Percentiles rank a stretch among this genome's conserved stretches.
Conservation (phyloP, 352 stramenopile species). For the Plasmopara halstedii region DNA sequence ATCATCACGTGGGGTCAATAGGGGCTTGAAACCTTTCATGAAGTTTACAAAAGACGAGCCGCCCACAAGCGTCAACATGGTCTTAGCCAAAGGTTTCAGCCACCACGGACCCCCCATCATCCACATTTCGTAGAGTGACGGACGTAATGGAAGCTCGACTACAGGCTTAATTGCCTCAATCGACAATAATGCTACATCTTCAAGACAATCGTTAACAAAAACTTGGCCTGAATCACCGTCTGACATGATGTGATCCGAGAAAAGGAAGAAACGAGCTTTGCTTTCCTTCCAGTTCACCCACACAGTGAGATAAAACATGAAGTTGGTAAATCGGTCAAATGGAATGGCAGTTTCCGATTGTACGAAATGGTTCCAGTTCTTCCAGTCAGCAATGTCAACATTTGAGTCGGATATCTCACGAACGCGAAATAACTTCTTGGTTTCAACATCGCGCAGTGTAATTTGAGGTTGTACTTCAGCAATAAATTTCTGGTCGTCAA, state of each 20-base stretch:
- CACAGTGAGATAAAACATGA: constrained; percentile 40
- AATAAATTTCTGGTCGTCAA: constrained; percentile 30
- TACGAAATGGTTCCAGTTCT: constrained; percentile 33
- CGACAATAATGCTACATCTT: constrained; percentile 26
- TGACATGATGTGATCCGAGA: constrained; percentile 58
- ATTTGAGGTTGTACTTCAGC: constrained; percentile 33
- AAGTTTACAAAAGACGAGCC: constrained; percentile 29
- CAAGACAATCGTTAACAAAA: constrained; percentile 41
- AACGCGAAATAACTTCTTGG: constrained; percentile 22
- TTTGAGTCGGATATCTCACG: constrained; percentile 19
- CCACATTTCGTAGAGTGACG: constrained; percentile 37
- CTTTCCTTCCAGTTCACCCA: constrained; percentile 28
- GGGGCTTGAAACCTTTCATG: constrained; percentile 39
- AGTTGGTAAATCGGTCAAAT: constrained; percentile 39
- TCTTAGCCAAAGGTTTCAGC: constrained; percentile 24
- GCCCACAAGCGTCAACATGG: constrained; percentile 17
- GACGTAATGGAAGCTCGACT: constrained; percentile 25
- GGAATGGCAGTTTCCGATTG: constrained; percentile 20
- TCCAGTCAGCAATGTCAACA: constrained; percentile 13
- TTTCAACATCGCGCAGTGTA: constrained; percentile 23
- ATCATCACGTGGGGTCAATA: constrained; percentile 29
- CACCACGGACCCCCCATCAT: constrained; percentile 33
- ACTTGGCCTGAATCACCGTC: constrained; percentile 38
- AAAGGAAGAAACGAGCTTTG: constrained; percentile 34
- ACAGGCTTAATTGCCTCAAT: constrained; percentile 18